phyloP scores from a whole-genome alignment of 2,329 filamentous ascomycete genomes.

The Didymella arachidicola region DNA sequence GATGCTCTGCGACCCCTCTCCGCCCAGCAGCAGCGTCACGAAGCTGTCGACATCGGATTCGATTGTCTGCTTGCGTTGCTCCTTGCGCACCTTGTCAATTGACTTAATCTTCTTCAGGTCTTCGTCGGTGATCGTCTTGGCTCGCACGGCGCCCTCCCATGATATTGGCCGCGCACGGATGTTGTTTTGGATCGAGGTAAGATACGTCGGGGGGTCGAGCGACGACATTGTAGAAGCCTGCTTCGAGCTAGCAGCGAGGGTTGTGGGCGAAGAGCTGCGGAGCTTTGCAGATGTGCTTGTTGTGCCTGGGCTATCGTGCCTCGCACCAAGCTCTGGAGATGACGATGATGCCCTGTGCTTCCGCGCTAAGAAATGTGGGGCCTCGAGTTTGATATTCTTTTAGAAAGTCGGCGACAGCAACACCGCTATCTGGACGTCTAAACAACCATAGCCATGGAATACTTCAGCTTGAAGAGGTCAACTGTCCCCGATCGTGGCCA shows the following conservation, averaged over 20 bases:
- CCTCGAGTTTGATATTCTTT: constrained; percentile 3
- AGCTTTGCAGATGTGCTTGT: constrained; percentile 35
- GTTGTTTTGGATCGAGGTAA: constrained; percentile 91
- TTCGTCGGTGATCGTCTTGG: constrained; percentile 90
- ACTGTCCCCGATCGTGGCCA: constrained; percentile 62
- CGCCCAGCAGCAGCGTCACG: constrained; percentile 78
- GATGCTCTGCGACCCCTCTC: constrained; percentile 71
- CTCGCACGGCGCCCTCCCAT: constrained; percentile 95
- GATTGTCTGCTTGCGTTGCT: constrained; percentile 83
- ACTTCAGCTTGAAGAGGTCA: constrained; percentile 66
- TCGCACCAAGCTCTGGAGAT: constrained; percentile 39
- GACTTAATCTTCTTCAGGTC: constrained; percentile 96
- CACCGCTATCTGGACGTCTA: constrained; percentile 17
- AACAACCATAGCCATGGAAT: constrained; percentile 38
- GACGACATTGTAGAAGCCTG: constrained; percentile 74
- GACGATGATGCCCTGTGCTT: constrained; percentile 20
- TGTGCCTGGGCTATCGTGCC: constrained; percentile 41
- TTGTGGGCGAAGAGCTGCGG: constrained; percentile 15
- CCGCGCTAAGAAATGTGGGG: not conserved
- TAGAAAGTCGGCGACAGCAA: constrained; percentile 9
- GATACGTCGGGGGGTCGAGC: constrained; percentile 88
- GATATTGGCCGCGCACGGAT: constrained; percentile 95
- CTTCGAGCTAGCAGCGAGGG: constrained; percentile 11
- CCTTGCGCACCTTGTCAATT: constrained; percentile 94
- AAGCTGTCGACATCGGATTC: constrained; percentile 83